phyloP scores from a whole-genome alignment of 2,329 filamentous ascomycete genomes.

The Sphaceloma murrayae region DNA sequence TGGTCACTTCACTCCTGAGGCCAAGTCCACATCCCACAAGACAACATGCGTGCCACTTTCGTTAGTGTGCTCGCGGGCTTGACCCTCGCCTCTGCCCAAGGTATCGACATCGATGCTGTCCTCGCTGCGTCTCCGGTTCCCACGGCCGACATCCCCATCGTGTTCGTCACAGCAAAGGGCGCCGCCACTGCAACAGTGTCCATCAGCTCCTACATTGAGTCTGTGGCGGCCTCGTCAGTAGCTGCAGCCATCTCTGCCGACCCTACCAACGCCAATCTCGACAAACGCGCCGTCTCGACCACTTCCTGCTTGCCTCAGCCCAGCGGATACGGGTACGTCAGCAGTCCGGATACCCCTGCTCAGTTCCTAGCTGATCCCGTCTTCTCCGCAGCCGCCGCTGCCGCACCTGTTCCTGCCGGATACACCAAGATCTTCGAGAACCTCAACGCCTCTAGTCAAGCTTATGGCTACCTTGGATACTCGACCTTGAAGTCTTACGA shows the following conservation, averaged over 20 bases:
- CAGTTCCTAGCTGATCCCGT: neutral
- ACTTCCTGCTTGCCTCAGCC: neutral
- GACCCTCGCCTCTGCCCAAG: slow-evolving; percentile 1
- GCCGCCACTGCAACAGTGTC: neutral
- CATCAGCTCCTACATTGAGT: neutral
- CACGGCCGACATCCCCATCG: neutral
- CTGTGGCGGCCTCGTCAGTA: neutral
- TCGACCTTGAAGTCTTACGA: slow-evolving; percentile 25
- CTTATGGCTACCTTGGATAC: slow-evolving; percentile 22
- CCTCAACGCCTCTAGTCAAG: slow-evolving; percentile 6
- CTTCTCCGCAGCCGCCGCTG: neutral
- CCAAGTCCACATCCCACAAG: neutral
- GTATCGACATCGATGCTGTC: slow-evolving; percentile 5
- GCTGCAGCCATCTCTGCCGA: slow-evolving; percentile 5
- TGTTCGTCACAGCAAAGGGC: neutral
- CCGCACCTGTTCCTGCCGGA: slow-evolving; percentile 3
- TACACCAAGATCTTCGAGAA: slow-evolving; percentile 13
- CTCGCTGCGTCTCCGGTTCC: slow-evolving; percentile 1
- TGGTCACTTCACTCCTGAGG: too few species aligned
- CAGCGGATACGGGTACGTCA: neutral
- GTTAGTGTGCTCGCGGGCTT: slow-evolving; percentile 5
- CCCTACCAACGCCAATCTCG: slow-evolving; percentile 7
- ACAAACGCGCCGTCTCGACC: neutral
- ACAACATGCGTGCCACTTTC: slow-evolving; percentile 6
- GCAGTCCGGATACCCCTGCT: neutral